Base-by-base conservation (phyloP, 2,329 filamentous ascomycete genomes). In the Periconia sp. region DNA sequence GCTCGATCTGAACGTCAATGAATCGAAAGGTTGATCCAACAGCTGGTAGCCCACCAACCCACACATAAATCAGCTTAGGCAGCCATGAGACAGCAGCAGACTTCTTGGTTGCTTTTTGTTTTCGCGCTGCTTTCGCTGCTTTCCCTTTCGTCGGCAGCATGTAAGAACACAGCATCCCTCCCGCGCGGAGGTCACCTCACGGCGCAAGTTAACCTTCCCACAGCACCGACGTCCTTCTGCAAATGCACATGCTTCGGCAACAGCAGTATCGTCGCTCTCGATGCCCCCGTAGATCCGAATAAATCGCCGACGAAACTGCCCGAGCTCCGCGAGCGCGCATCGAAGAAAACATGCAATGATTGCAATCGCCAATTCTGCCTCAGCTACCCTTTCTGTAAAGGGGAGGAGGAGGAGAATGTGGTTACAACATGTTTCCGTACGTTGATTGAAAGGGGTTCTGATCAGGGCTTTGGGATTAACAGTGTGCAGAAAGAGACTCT, bases 231-330 rank as follows among this genome's bases (percentile, higher is more conserved):
- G 15, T 86, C 85, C 54, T 89, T 88, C 74, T 89, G 86, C 81
- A 89, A 88, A 82, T 89, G 86, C 70, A 87, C 84, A 52, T 88
- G 86, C 72, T 85, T 84, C 73, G 79, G 80, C 47, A 88, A 88
- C 68, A 85, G 81, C 74, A 87, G 85, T 50, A 87, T 89, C 48
- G 87, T 89, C 59, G 82, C 85, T 17, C 81, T 88, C 53, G 80
- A 85, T 56, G 77, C 79, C 9, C 74, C 75, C 23, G 57, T 62
- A 10, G 56, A 61, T 33, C 49, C 61, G 17, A 60, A 66, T 37
- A 69, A 69, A 37, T 62, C 69, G 5, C 18, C 57, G 35, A 54
- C 59, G 11, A 48, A 64, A 47, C 57, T 69, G 15, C 56, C 58
- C 15, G 47, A 65, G 48, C 59, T 70, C 17, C 57, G 59, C 30